phyloP scores from a whole-genome alignment of 345 rosid genomes.

The Pelargonium nanum region DNA sequence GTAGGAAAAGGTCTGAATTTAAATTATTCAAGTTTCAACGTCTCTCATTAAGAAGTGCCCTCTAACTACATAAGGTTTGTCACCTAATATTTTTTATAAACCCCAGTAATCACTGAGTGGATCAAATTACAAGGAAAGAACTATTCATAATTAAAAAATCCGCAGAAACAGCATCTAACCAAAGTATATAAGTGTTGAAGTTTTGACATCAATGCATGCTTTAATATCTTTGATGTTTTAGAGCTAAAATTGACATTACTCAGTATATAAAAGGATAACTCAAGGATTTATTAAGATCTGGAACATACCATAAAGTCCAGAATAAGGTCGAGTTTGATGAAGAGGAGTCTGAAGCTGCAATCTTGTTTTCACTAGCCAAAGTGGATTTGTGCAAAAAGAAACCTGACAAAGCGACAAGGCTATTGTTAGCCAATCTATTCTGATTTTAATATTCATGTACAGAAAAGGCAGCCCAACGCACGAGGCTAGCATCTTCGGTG shows the following conservation, averaged over 20 bases:
- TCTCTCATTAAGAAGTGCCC: not conserved
- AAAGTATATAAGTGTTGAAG: not conserved
- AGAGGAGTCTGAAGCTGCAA: constrained; percentile 87
- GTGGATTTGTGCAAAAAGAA: constrained; percentile 77
- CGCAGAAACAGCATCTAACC: no score
- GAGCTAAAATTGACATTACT: constrained; percentile 11
- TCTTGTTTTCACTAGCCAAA: constrained; percentile 95
- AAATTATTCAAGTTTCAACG: not conserved
- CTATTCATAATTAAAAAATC: no score
- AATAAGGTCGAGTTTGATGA: constrained; percentile 61
- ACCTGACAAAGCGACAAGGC: constrained; percentile 41
- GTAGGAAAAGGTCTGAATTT: not conserved
- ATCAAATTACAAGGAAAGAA: no score
- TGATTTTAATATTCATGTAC: no score
- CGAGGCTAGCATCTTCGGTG: no score
- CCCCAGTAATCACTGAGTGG: not conserved
- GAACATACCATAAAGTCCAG: constrained; percentile 72
- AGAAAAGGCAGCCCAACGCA: no score
- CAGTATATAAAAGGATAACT: constrained; percentile 14
- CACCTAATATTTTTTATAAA: not conserved
- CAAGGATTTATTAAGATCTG: constrained; percentile 24
- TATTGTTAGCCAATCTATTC: not conserved
- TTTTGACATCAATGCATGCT: not conserved
- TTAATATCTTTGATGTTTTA: not conserved
- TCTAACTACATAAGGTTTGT: not conserved